These are phyloP conservation scores for Pharus latifolius DNA, from an alignment of 176 grass and related monocot genomes.

Conservation along the genomic window DNA sequence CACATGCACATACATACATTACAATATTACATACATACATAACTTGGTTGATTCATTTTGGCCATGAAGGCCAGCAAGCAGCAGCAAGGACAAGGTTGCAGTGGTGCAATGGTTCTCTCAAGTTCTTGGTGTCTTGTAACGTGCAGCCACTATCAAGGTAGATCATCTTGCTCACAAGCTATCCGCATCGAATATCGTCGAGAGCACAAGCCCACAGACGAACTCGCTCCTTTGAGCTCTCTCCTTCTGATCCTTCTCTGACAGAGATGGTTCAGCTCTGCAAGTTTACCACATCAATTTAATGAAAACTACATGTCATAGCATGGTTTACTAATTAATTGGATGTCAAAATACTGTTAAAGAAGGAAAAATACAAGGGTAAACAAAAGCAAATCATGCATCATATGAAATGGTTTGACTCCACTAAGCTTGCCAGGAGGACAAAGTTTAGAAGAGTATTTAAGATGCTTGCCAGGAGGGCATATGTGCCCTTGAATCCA, in stretches of 20 bases:
- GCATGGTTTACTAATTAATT: not conserved
- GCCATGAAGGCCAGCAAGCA: not conserved
- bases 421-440: not conserved
- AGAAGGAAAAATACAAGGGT: not conserved
- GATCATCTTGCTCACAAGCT: conserved; percentile 11
- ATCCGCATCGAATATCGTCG: conserved; percentile 33
- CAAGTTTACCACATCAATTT: not conserved
- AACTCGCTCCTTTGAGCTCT: conserved; percentile 28
- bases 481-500: too few species aligned
- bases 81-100: not conserved
- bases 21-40: not conserved
- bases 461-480: not conserved
- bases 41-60: not conserved
- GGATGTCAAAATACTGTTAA: not conserved
- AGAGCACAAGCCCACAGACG: conserved; percentile 27
- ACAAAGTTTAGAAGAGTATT: not conserved
- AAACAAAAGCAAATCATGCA: not conserved
- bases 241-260: conserved; percentile 39
- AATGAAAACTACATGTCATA: not conserved
- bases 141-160: not conserved
- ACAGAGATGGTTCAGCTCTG: conserved; percentile 38
- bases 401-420: not conserved
- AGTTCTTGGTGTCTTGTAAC: not conserved
- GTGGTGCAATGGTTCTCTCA: not conserved
- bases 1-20: conserved; percentile 8